Conservation (phyloP, 164 flowering plant genomes). For the Hamamelis virginiana region DNA sequence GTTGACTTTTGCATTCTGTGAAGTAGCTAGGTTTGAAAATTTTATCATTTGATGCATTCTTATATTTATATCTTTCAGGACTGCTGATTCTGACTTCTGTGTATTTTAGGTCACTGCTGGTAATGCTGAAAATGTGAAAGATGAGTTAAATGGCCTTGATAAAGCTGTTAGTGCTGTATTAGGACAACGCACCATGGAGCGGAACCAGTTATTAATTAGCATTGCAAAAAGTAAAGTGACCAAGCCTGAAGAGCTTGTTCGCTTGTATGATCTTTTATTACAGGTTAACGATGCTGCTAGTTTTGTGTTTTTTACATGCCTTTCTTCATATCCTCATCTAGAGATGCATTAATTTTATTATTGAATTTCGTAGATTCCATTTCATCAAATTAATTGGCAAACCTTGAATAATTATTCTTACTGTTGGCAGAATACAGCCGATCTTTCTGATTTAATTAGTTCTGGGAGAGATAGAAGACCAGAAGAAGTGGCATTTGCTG, state of each 20-base stretch:
- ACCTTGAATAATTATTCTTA: conserved; percentile 9
- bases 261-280: conserved; percentile 85
- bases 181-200: conserved; percentile 84
- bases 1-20: background rate
- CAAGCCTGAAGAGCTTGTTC: conserved; percentile 96
- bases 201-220: conserved; percentile 79
- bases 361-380: no score
- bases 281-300: conserved; percentile 46
- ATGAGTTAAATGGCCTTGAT: conserved; percentile 91
- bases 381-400: background rate
- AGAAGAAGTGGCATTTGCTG: conserved; percentile 81
- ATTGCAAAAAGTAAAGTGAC: conserved; percentile 78
- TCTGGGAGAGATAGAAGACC: conserved; percentile 91
- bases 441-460: conserved; percentile 89
- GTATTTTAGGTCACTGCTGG: conserved; percentile 76
- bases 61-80: background rate
- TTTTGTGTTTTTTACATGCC: background rate
- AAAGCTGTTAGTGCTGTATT: conserved; percentile 92
- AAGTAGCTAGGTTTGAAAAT: background rate
- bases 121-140: conserved; percentile 82
- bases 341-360: background rate
- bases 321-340: conserved; percentile 7
- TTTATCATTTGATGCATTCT: background rate
- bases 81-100: conserved; percentile 12
- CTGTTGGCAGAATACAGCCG: conserved; percentile 71